Base-by-base conservation (phyloP, 345 rosid species). In the Arabidopsis suecica region DNA sequence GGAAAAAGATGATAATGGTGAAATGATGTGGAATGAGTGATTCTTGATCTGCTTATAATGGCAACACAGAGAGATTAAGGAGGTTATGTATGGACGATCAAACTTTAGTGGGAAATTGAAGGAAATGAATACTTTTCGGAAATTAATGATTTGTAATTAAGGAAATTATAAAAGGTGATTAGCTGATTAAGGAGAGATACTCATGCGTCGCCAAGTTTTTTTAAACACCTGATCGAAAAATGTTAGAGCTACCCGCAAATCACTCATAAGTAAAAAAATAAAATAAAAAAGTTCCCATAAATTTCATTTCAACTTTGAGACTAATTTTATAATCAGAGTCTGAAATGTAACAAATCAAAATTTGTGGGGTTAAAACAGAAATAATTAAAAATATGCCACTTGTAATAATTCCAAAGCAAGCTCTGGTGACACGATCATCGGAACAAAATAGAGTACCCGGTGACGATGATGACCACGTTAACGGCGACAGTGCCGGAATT, bases 151-250 rank as follows among this genome's bases (percentile, higher is more conserved):
- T 23, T 47, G 36, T 42, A 14, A 36, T 47, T 68, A 47, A 60
- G 30, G 41, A 32, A 51, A n/a, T 28, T 28, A 28, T 2, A 48
- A 59, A 14, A 34, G 72, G 75, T 55, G 58, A 53, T 76, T 53
- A 69, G 58, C 36, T 42, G 33, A 42, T 68, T 16, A 69, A 42
- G 65, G 50, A 53, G 70, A 75, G 73, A 60, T 11, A 69, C 36
- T 76, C 23, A 76, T 44, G 79, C 75, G 65, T 34, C 13, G 40
- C 75, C 79, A 54, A 22, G 48, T 75, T 61, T 57, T 65, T 50
- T 9, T 45, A 6, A 12, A 23, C 9, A 5, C 9, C 18, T 38
- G 2, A 50, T 44, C 13, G 16, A 18, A 7, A 71, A 28, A 25
- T 28, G 14, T 23, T 49, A 9, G 18, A 72, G 14, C 40, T 36